Evolutionary conservation across 148 eudicot genomes (phyloP), one percentile per base, ranked within the genome.

Genomic region (Diospyros lotus): DNA sequence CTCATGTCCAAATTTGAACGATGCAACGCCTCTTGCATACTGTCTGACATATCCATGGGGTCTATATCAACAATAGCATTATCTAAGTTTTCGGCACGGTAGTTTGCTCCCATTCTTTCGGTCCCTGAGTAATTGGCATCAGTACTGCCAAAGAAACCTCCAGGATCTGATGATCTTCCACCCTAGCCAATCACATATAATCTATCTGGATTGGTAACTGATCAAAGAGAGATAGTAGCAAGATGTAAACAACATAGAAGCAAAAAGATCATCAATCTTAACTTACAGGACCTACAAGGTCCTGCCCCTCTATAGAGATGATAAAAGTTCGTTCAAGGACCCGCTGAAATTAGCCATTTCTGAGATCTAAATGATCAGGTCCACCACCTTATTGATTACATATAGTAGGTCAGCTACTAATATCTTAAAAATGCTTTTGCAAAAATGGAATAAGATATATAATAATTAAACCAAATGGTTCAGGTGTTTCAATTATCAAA

Each of bases 21-120:
- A 76, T 89, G 97, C 92, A 96, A 81, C 13, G 98, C 99, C 82
- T 96, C 98, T 82, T 93, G 98, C 93, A 96, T 88, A 78, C 98
- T 86, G 65, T 93, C 98, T 52, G 99, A 89, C 90, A 89, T 86
- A 78, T 96, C 99, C 95, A 93, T 91, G 67, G 93, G 88, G 71
- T 96, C 98, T 74, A 91, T 58, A 74, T 96, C 98, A 73, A 73
- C 75, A 58, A 86, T 66, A 41, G 87, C 75, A 77, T 83, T 87
- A 66, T 80, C 76, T 41, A 69, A 46, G 52, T 64, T 81, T 66
- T 73, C 79, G 66, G 75, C 59, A 12, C 68, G 78, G 75, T 70
- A 76, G 78, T 66, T 86, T 67, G 77, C 88, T 68, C 92, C 90
- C 39, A 17, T 66, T 83, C 46, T 88, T 53, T 82, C 83, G 45